Evolutionary conservation across 1,284 basidiomycete genomes (phyloP), one percentile per base, ranked within the genome.

Genomic region (Neolentinus lepideus): DNA sequence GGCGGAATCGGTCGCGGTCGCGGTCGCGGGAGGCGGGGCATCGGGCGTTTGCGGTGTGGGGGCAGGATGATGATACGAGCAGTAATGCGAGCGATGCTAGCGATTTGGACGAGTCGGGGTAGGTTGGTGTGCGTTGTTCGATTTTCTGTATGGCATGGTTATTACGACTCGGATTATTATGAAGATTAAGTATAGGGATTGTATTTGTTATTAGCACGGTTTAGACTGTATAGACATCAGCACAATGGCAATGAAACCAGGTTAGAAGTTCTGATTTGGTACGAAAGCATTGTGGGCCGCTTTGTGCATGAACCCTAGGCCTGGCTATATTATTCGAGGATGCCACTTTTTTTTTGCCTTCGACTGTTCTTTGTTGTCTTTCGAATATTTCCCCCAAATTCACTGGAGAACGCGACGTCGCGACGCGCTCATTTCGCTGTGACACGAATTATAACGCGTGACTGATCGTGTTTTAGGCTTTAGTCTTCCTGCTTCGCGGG

Each of bases 21-120:
- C 69, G 69, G 55, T 71, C 71, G 53, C 64, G 70, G 52, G 66
- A 67, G 27, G 69, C 69, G 57, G 70, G 71, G 52, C 69, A 69
- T 38, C 70, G 83, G 26, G 87, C 88, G 36, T 90, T 92, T 63
- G 85, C 88, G 54, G 89, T 89, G 19, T 89, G 84, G 82, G 90
- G 90, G 1, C 85, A 90, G 51, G 92, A 94, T 66, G 92, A 94
- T 56, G 92, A 93, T 63, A 90, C 29, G 29, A 36, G 33, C 12
- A 36, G 87, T 64, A 85, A 84, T 62, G 77, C 87, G 19, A 90
- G 88, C 59, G 88, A 90, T 63, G 84, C 77, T 58, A 87, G 89
- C 59, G 58, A 50, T 16, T 22, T 29, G 47, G 47, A 50, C 9
- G 47, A 26, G 27, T 25, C 12, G 24, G 47, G 27, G 24, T 50